Evolutionary conservation across 1,139 yeast species (phyloP).

Genomic region (Saccharomyces hybrid): DNA sequence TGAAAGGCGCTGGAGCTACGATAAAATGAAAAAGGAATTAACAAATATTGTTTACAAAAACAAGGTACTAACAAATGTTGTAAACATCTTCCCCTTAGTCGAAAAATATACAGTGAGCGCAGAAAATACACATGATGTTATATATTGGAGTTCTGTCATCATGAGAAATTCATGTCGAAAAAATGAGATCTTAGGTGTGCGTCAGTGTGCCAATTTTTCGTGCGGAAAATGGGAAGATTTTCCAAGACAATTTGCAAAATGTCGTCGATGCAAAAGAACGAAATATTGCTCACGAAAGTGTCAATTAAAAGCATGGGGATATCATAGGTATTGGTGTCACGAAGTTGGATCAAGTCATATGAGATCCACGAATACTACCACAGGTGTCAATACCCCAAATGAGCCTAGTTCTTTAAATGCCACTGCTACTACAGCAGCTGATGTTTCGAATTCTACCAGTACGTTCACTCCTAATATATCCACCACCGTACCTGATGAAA

Average conservation of each 20-base stretch:
- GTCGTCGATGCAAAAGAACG: slow-evolving; percentile 88
- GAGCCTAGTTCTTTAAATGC: neutral
- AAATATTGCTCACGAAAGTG: slow-evolving; percentile 92
- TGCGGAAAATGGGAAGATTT: slow-evolving; percentile 95
- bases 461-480: slow-evolving; percentile 3
- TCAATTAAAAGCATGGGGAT: slow-evolving; percentile 86
- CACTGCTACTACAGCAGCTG: neutral
- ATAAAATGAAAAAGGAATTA: slow-evolving; percentile 15
- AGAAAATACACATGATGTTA: slow-evolving; percentile 62
- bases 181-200: slow-evolving; percentile 85
- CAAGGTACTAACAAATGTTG: slow-evolving; percentile 26
- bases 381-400: slow-evolving; percentile 8
- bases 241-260: slow-evolving; percentile 90
- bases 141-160: slow-evolving; percentile 95
- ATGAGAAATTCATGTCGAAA: slow-evolving; percentile 93
- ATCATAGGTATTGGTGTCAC: slow-evolving; percentile 88
- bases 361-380: slow-evolving; percentile 4
- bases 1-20: slow-evolving; percentile 14
- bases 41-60: slow-evolving; percentile 12
- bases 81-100: slow-evolving; percentile 82
- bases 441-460: slow-evolving; percentile 3
- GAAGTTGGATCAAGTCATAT: slow-evolving; percentile 20
- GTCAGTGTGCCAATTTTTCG: slow-evolving; percentile 89
- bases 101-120: slow-evolving; percentile 80
- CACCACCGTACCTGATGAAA: slow-evolving; percentile 1